Base-by-base conservation (phyloP, 1,139 yeast genomes). In the Zygoascus hellenicus region DNA sequence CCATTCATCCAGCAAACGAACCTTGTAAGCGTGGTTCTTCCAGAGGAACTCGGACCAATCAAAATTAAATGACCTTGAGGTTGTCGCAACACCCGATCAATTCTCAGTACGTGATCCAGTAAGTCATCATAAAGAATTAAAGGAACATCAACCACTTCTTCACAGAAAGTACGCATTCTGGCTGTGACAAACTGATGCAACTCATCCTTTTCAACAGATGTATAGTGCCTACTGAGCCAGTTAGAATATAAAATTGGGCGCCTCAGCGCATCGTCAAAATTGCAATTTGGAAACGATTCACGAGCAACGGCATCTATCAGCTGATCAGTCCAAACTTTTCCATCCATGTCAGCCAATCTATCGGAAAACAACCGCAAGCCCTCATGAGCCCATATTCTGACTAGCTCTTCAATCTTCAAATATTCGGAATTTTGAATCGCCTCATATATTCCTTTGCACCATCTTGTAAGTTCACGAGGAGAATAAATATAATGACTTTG, bases 1-100 rank as follows among this genome's bases (percentile, higher is more conserved):
- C 96, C 97, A 61, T 86, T 85, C 69, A 89, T 78, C 97, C 97
- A 92, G 0, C 95, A 80, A 3, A 87, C 96, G 71, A 92, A 90
- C 51, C 81, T 77, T 0, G 87, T 73, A 40, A 89, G 60, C 0
- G 94, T 83, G 0, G 87, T 60, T 55, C 86, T 87, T 1, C 97
- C 97, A 56, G 90, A 78, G 1, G 95, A 78, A 51, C 88, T 76
- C 1, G 87, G 79, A 0, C 97, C 98, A n/a, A 87, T 85, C 43
- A 92, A 63, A 54, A 92, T 86, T 72, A 86, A 67, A 65, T 92
- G 97, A 0, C 97, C 97, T 57, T 89, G 97, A 0, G 84, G 81
- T 59, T 89, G 96, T 50, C 82, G 74, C 48, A 92, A 64, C 0
- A 88, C 95, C 49, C 97, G 69, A 59, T 90, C 96, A 47, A 90